These are phyloP conservation scores for Blastobotrys ciferrii DNA, from an alignment of 1,139 yeast species.

Conservation along the genomic window DNA sequence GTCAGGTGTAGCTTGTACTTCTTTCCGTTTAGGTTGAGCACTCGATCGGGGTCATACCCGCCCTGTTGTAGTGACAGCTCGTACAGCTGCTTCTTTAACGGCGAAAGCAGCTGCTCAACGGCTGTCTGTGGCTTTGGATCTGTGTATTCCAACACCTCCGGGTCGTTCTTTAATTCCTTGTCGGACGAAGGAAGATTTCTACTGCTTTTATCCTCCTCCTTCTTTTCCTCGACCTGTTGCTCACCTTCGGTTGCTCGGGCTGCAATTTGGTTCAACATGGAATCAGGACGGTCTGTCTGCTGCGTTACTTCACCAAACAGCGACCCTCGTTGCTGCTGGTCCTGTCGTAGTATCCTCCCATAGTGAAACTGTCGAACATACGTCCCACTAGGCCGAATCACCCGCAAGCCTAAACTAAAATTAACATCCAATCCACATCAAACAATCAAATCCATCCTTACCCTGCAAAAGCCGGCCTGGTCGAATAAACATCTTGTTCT, in stretches of 20 bases:
- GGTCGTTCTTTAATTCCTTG: conserved; percentile 24
- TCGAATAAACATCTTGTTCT: not conserved
- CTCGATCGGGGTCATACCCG: conserved; percentile 66
- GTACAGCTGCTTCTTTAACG: conserved; percentile 70
- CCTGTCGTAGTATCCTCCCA: not conserved
- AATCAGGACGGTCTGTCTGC: conserved; percentile 22
- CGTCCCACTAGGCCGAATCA: not conserved
- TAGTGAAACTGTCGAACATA: not conserved
- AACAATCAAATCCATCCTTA: not conserved
- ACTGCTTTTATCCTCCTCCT: conserved; percentile 11
- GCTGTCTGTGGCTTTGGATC: conserved; percentile 32
- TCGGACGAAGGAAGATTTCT: conserved; percentile 17
- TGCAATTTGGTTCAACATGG: conserved; percentile 21
- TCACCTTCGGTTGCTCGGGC: conserved; percentile 15
- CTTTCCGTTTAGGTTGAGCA: conserved; percentile 51
- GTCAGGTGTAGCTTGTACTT: conserved; percentile 57
- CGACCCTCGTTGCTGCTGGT: conserved; percentile 17
- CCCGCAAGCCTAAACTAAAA: not conserved
- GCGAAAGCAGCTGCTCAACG: conserved; percentile 54
- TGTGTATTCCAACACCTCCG: conserved; percentile 24
- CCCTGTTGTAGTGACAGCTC: conserved; percentile 64
- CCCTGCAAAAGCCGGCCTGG: not conserved
- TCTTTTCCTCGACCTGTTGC: conserved; percentile 11
- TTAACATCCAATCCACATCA: not conserved
- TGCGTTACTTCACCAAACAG: conserved; percentile 29